Evolutionary conservation across 495 filamentous ascomycete species (phyloP).

Genomic region (Annulohypoxylon nitens): DNA sequence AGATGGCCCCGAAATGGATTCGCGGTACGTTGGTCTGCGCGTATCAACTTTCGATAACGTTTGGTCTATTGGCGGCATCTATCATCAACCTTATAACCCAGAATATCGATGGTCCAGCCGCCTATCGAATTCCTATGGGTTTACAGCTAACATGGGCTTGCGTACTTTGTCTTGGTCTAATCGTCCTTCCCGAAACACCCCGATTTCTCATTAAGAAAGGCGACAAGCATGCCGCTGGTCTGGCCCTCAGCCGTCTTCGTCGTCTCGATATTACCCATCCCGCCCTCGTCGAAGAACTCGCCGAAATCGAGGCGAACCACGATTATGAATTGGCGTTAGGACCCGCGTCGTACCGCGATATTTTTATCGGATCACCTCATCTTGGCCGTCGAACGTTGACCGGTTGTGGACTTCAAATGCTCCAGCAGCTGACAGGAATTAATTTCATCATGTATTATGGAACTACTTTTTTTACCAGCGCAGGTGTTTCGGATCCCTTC

Average conservation of each 20-base stretch:
- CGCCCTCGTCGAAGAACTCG: conserved; percentile 79
- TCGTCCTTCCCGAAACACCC: conserved; percentile 87
- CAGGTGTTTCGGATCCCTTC: conserved; percentile 74
- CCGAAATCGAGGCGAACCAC: conserved; percentile 91
- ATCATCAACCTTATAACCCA: conserved; percentile 84
- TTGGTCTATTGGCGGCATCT: conserved; percentile 84
- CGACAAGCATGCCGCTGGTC: conserved; percentile 75
- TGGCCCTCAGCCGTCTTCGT: conserved; percentile 80
- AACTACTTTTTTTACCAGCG: conserved; percentile 79
- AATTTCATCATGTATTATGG: conserved; percentile 81
- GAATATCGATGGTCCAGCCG: conserved; percentile 69
- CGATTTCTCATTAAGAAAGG: conserved; percentile 87
- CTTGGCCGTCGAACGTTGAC: conserved; percentile 68
- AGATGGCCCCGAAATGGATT: conserved; percentile 92
- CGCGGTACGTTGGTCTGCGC: conserved; percentile 90
- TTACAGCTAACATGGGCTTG: conserved; percentile 88
- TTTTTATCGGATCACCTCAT: conserved; percentile 71
- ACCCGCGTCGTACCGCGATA: conserved; percentile 78
- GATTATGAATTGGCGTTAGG: conserved; percentile 86
- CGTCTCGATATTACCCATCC: conserved; percentile 82
- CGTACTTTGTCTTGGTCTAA: conserved; percentile 78
- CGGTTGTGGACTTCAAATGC: conserved; percentile 69
- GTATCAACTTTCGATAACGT: conserved; percentile 91
- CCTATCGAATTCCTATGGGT: conserved; percentile 88
- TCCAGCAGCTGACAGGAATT: conserved; percentile 70